A percentile compares a stretch with the other conserved stretches of the same genome.
phyloP scores from a whole-genome alignment of 1,139 yeast genomes.

The Candida frijolesensis region DNA sequence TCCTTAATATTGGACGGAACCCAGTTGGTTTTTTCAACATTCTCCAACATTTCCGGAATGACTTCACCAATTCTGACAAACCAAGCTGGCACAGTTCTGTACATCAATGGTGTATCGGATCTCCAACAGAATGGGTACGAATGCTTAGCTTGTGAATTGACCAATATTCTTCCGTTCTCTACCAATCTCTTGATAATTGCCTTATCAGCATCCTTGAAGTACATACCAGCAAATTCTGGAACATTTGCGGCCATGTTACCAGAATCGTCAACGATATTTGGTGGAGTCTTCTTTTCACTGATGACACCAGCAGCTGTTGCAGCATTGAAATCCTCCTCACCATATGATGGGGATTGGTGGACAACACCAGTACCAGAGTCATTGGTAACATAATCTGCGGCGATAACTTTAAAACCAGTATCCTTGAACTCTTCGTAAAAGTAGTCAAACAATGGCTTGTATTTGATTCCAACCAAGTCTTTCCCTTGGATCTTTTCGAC shows the following conservation, averaged over 20 bases:
- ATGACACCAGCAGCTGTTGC: constrained; percentile 78
- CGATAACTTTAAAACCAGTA: constrained; percentile 77
- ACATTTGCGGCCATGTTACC: constrained; percentile 83
- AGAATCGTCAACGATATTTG: constrained; percentile 91
- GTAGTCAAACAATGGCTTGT: constrained; percentile 81
- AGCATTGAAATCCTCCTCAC: constrained; percentile 96
- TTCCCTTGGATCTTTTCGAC: constrained; percentile 80
- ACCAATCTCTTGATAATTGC: constrained; percentile 83
- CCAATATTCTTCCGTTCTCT: constrained; percentile 72
- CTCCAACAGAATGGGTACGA: constrained; percentile 99
- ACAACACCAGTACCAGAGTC: constrained; percentile 99
- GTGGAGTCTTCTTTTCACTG: constrained; percentile 68
- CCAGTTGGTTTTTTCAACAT: constrained; percentile 90
- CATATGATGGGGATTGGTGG: constrained; percentile 98
- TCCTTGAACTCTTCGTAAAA: constrained; percentile 76
- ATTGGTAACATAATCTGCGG: constrained; percentile 81
- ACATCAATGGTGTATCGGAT: constrained; percentile 95
- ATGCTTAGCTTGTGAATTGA: constrained; percentile 84
- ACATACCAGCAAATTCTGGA: constrained; percentile 73
- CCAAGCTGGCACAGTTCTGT: constrained; percentile 98
- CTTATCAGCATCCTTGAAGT: constrained; percentile 96
- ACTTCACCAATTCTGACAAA: constrained; percentile 86
- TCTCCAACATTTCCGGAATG: constrained; percentile 85
- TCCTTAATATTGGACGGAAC: constrained; percentile 90
- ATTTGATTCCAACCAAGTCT: constrained; percentile 75